Percentiles rank a stretch among this genome's conserved stretches.
These are phyloP conservation scores for Mycocentrospora acerina DNA, from an alignment of 2,329 filamentous ascomycete species.

Conservation along the genomic window DNA sequence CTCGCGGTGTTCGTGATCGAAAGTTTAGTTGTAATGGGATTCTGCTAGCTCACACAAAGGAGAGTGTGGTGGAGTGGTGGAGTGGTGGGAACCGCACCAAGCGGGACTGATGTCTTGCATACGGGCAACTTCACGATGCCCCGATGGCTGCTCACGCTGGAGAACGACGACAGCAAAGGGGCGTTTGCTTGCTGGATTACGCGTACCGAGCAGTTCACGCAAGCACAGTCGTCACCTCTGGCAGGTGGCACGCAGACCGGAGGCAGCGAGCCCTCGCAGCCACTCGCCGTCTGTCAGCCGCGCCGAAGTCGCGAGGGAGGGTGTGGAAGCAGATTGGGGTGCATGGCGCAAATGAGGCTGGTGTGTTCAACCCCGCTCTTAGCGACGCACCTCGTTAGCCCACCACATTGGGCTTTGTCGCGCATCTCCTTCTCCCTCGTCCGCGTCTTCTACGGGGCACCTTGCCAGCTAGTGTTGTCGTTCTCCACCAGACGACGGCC, in stretches of 20 bases:
- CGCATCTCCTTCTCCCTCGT: constrained; percentile 7
- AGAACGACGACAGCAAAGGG: constrained; percentile 4
- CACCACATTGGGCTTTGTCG: constrained; percentile 13
- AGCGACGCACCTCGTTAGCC: constrained; percentile 9
- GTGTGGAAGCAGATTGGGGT: constrained; percentile 22
- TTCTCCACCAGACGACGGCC: constrained; percentile 13
- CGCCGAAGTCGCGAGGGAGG: constrained; percentile 22
- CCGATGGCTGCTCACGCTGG: background rate
- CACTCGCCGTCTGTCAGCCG: constrained; percentile 26
- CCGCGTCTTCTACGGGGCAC: constrained; percentile 10
- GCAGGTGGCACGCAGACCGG: constrained; percentile 15
- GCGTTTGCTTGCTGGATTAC: constrained; percentile 8
- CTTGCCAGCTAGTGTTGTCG: constrained; percentile 17
- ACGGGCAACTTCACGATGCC: background rate
- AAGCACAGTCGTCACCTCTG: constrained; percentile 19
- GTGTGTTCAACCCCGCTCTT: constrained; percentile 23
- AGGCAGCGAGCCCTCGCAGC: constrained; percentile 8
- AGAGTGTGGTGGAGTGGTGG: constrained; percentile 11
- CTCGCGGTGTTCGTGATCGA: constrained; percentile 1
- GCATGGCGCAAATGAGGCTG: constrained; percentile 16
- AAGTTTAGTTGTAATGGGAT: constrained; percentile 7
- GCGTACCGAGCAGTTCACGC: constrained; percentile 31
- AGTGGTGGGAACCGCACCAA: constrained; percentile 27
- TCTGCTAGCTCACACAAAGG: too few species aligned
- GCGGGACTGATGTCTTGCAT: constrained; percentile 19